Conservation (phyloP, 106 monocot genomes). For the Chionographis japonica region DNA sequence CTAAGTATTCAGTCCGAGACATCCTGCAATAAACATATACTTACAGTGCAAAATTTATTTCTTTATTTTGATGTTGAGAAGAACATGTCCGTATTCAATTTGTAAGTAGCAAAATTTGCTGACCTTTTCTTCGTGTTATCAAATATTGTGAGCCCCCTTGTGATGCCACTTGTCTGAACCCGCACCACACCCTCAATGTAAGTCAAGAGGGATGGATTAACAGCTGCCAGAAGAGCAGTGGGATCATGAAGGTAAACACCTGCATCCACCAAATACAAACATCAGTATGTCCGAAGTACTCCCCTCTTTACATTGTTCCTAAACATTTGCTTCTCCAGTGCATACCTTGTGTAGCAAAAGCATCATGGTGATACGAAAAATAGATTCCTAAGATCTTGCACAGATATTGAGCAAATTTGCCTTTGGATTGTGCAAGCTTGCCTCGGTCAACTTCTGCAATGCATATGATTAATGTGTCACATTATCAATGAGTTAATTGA, state of each 20-base stretch:
- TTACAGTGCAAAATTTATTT: no score
- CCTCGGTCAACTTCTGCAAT: slow-evolving; percentile 58
- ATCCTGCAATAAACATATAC: no score
- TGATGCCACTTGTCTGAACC: slow-evolving; percentile 91
- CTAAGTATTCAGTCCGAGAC: no score
- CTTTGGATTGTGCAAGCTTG: slow-evolving; percentile 57
- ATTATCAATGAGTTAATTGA: no score
- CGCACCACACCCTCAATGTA: slow-evolving; percentile 86
- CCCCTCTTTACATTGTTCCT: not conserved
- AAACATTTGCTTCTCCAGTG: not conserved
- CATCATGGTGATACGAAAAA: slow-evolving; percentile 75
- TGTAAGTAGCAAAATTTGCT: not conserved
- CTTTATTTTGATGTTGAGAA: not conserved
- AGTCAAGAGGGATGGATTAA: slow-evolving; percentile 87
- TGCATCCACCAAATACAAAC: slow-evolving; percentile 28
- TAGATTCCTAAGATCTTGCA: slow-evolving; percentile 81
- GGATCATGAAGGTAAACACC: slow-evolving; percentile 98
- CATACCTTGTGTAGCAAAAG: slow-evolving; percentile 64
- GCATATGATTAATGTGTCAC: not conserved
- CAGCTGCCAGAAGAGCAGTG: slow-evolving; percentile 76
- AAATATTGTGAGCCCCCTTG: slow-evolving; percentile 80
- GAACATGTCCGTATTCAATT: not conserved
- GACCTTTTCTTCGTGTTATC: slow-evolving; percentile 87
- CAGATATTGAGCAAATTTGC: slow-evolving; percentile 77
- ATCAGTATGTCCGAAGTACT: not conserved